Evolutionary conservation across 2,329 filamentous ascomycete genomes (phyloP), one percentile per base, ranked within the genome.

Genomic region (Trichophaea hybrida): DNA sequence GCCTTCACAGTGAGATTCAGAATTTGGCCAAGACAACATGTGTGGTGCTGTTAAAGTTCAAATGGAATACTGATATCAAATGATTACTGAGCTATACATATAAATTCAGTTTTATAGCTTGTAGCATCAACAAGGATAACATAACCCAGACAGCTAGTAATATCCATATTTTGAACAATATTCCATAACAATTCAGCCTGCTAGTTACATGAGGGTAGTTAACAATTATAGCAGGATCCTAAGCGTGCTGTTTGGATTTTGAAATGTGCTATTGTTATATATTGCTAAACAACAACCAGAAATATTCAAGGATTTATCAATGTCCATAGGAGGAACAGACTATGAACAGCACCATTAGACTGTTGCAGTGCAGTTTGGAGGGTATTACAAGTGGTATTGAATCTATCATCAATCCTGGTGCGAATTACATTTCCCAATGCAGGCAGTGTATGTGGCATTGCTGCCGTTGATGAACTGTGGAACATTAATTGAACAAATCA

Each of bases 1-100:
- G 57, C 56, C 6, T 63, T 59, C 7, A 63, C 53, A 24, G 58
- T 40, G 1, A 63, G 48, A 53, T 61, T 63, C 3, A 61, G 15
- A 57, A 63, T 17, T 51, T 61, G 56, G 0, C 52, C 40, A 48
- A 59, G 61, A 34, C 48, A 63, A 8, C 48, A 5, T 31, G 60
- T 10, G 5, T 51, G 55, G 1, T n/a, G 2, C 37, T 55, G 32
- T 35, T 34, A 40, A 7, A 33, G 12, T 12, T 59, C 33, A 24
- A 17, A 46, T 37, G 32, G 34, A 32, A 38, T 5, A 6, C 44
- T 48, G 5, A 7, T 13, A 7, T 53, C 56, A 34, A n/a, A 3
- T 31, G 54, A 32, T 12, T 17, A 6, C 17, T 5, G 17, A 17
- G 31, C n/a, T n/a, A 55, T 49, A 10, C 24, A 12, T n/a, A 15